A percentile compares a stretch with the other conserved stretches of the same genome.
phyloP scores from a whole-genome alignment of 2,329 filamentous ascomycete species.

The Amauroascus niger region DNA sequence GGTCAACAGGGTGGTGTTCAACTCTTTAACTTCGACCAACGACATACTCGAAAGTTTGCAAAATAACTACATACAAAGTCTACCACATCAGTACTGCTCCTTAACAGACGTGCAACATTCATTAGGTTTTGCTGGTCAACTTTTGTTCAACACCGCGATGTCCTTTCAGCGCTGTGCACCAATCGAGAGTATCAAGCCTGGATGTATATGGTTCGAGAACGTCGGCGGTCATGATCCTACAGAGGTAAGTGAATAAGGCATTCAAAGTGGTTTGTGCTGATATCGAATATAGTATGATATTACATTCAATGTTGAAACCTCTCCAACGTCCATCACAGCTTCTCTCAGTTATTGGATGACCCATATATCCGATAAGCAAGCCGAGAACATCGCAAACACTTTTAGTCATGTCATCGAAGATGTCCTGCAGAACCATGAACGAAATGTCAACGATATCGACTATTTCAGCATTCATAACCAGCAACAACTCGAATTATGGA shows the following conservation, averaged over 20 bases:
- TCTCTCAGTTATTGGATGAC: neutral
- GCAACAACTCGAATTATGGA: constrained; percentile 13
- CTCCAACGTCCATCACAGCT: neutral
- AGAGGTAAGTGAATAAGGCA: neutral
- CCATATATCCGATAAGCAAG: neutral
- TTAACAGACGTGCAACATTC: constrained; percentile 29
- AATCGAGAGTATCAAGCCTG: neutral
- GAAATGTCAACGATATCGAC: constrained; percentile 18
- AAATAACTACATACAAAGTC: neutral
- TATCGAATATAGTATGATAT: neutral
- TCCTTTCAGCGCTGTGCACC: neutral
- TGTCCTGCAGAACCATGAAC: neutral
- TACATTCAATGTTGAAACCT: neutral
- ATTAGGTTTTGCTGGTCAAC: constrained; percentile 38
- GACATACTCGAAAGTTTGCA: constrained; percentile 41
- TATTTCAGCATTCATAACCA: constrained; percentile 22
- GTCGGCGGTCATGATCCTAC: neutral
- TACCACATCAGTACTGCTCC: neutral
- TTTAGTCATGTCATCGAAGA: neutral
- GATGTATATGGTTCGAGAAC: neutral
- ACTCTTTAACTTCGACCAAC: constrained; percentile 5
- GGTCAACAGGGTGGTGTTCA: constrained; percentile 27
- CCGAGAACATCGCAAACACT: neutral
- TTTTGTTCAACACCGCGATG: constrained; percentile 38
- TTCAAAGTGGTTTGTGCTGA: neutral